Base-by-base conservation (phyloP, 129 eudicot genomes). In the Ambrosia artemisiifolia region DNA sequence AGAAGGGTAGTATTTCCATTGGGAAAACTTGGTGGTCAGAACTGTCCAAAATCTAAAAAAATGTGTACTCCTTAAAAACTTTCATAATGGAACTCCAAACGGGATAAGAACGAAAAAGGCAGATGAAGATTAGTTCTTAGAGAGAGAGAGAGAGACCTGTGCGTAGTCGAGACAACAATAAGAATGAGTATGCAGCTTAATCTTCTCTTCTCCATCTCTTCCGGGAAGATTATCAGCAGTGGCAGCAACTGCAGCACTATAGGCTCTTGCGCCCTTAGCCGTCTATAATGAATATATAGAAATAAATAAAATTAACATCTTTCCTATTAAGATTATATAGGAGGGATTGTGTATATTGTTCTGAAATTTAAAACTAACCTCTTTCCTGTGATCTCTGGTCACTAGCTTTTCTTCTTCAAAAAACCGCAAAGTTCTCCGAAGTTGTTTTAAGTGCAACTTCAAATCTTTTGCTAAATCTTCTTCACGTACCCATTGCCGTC, bases 401-500 rank as follows among this genome's bases (percentile, higher is more conserved):
- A 94, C 80, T 14, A 94, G 81, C 79, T 94, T 94, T 74, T 94
- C 98, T 75, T 94, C 96, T 84, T 93, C 96, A 75, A 93, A 85
- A 74, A 94, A 90, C 30, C 93, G 89, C 66, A 94, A 70, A 36
- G 92, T 90, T 65, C 98, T 85, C 32, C 98, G 92, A 64, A 93
- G 95, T 79, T 93, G 98, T 76, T 93, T 93, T 35, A 88, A 68
- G 77, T 94, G 98, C 80, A 94, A 73, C 80, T 86, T 94, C 69
- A 94, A 83, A 85, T 88, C 97, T 88, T 90, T 94, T 16, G 99
- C 99, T 77, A 94, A 83, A 77, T 94, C 99, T 83, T 94, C 99
- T 81, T 94, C 99, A 51, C 95, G 88, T 48, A 88, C 96, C 99
- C 99, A 94, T 64, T 93, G 98, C 18, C 98, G 92, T 76, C 98